These are phyloP conservation scores for Arthroderma uncinatum DNA, from an alignment of 2,329 filamentous ascomycete genomes.

Conservation along the genomic window DNA sequence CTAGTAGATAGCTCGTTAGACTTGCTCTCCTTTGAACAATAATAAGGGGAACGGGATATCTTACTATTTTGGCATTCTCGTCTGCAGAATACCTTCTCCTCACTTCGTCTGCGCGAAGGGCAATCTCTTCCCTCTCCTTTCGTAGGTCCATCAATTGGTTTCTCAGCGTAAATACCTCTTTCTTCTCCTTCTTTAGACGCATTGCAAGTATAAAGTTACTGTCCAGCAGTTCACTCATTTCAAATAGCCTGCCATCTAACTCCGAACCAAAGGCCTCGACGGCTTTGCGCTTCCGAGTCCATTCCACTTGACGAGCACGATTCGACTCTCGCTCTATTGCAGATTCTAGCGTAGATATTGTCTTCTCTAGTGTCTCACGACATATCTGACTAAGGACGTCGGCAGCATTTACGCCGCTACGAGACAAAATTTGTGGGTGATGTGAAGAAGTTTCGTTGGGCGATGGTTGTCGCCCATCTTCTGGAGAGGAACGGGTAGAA, in stretches of 20 bases:
- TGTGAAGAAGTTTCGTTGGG: constrained; percentile 24
- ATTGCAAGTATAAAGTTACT: constrained; percentile 38
- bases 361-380: constrained; percentile 40
- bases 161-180: constrained; percentile 36
- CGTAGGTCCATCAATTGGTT: constrained; percentile 40
- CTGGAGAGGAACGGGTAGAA: constrained; percentile 22
- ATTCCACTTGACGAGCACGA: constrained; percentile 29
- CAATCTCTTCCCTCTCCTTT: constrained; percentile 39
- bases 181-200: constrained; percentile 36
- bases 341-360: constrained; percentile 33
- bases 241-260: constrained; percentile 40
- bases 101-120: constrained; percentile 41
- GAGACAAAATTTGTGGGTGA: constrained; percentile 28
- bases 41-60: constrained; percentile 9
- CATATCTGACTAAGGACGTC: constrained; percentile 43
- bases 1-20: constrained; percentile 16
- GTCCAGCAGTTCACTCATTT: constrained; percentile 43
- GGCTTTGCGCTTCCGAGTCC: constrained; percentile 37
- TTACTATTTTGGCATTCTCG: constrained; percentile 28
- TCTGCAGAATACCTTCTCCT: constrained; percentile 31
- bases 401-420: constrained; percentile 39
- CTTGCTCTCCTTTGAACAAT: neutral
- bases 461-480: neutral
- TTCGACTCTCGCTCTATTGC: constrained; percentile 32
- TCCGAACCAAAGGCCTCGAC: constrained; percentile 40